These are phyloP conservation scores for Syncephalastrum sp. DNA, from an alignment of 371 early-diverging fungal genomes.

Conservation along the genomic window DNA sequence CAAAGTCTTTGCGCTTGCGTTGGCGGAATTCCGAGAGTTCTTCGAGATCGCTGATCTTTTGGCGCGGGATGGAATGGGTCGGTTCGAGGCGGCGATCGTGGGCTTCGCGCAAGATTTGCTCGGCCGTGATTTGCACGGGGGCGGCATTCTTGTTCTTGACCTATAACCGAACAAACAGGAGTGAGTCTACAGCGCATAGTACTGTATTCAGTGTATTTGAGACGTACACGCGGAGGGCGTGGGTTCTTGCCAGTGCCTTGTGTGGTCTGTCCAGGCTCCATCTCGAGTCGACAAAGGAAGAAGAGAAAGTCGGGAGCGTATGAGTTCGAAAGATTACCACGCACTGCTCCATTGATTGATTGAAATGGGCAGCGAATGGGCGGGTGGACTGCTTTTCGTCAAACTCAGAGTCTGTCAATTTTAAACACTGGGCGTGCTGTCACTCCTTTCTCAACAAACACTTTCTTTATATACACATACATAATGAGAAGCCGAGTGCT, in stretches of 20 bases:
- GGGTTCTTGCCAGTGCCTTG: conserved; percentile 48
- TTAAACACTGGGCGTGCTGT: not conserved
- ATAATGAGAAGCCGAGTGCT: conserved; percentile 62
- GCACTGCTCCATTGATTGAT: no score
- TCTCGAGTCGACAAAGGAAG: conserved; percentile 6
- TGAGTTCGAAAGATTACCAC: no score
- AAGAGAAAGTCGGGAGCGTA: no score
- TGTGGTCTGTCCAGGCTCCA: conserved; percentile 45
- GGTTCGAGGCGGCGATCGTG: conserved; percentile 82
- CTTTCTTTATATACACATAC: not conserved
- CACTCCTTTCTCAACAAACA: conserved; percentile 7
- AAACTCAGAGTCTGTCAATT: not conserved
- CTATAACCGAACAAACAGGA: conserved; percentile 29
- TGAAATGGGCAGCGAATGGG: no score
- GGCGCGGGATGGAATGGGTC: conserved; percentile 75
- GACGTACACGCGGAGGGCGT: conserved; percentile 37
- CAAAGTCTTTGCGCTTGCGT: conserved; percentile 92
- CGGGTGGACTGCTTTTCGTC: no score
- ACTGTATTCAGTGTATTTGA: conserved; percentile 3
- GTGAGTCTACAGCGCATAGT: not conserved
- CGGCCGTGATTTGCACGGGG: conserved; percentile 98
- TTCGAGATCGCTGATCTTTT: conserved; percentile 90
- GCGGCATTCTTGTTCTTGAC: conserved; percentile 98
- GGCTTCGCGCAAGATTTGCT: conserved; percentile 96
- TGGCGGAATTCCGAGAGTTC: conserved; percentile 90